Conservation (phyloP, 345 rosid species). For the Kernera saxatilis region DNA sequence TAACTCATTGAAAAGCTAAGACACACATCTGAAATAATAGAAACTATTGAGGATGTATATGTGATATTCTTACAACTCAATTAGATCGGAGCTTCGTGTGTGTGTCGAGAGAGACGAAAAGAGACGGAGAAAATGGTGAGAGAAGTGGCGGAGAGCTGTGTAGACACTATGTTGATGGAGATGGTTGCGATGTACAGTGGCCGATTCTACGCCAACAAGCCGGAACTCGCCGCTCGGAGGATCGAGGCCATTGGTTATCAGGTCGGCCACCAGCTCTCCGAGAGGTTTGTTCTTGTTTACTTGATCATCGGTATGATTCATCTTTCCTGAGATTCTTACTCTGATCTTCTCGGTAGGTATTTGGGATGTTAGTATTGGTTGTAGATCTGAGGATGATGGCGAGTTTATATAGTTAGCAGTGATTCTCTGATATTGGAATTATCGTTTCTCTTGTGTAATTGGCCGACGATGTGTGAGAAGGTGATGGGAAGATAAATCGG, state of each 20-base stretch:
- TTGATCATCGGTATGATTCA: constrained; percentile 12
- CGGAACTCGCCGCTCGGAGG: constrained; percentile 98
- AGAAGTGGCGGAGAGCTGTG: constrained; percentile 94
- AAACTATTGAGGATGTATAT: not conserved
- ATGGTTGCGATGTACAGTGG: constrained; percentile 82
- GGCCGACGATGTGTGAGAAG: not conserved
- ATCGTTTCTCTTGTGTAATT: constrained; percentile 3
- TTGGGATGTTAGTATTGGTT: not conserved
- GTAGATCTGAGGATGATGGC: constrained; percentile 18
- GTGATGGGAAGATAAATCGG: not conserved
- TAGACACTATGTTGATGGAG: constrained; percentile 74
- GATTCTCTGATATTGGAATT: not conserved
- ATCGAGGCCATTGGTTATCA: constrained; percentile 99
- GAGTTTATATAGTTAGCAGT: not conserved
- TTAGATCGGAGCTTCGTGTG: constrained; percentile 23
- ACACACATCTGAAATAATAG: not conserved
- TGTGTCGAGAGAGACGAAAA: not conserved
- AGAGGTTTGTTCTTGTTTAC: constrained; percentile 44
- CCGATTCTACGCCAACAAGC: constrained; percentile 76
- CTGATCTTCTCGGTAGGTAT: not conserved
- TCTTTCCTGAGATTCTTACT: not conserved
- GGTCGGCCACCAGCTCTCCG: constrained; percentile 99
- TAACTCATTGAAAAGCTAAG: not conserved
- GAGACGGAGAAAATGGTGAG: constrained; percentile 48
- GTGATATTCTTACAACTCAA: not conserved